A percentile compares a stretch with the other conserved stretches of the same genome.
These are phyloP conservation scores for Naganishia vaughanmartiniae DNA, from an alignment of 768 basidiomycete genomes.

Conservation along the genomic window DNA sequence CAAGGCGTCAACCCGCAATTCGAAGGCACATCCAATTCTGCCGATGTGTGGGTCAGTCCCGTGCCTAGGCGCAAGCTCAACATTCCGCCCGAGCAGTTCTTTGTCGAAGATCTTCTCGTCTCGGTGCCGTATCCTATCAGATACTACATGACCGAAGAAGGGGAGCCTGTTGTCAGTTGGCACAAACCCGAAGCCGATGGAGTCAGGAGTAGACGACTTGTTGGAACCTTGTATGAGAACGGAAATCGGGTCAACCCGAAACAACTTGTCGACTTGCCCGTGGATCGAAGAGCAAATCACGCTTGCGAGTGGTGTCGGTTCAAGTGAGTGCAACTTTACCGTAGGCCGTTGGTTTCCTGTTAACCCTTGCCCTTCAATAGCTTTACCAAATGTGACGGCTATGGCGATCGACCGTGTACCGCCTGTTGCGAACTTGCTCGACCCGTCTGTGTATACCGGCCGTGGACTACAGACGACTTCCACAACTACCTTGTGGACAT, in stretches of 20 bases:
- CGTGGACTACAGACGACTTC: conserved; percentile 18
- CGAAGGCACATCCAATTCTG: neutral
- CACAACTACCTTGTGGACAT: conserved; percentile 16
- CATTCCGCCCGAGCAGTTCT: conserved; percentile 7
- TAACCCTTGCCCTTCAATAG: neutral
- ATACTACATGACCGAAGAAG: conserved; percentile 12
- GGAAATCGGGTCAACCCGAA: conserved; percentile 13
- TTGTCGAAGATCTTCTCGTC: conserved; percentile 13
- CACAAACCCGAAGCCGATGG: conserved; percentile 13
- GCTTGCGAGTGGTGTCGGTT: conserved; percentile 24
- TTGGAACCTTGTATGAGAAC: conserved; percentile 19
- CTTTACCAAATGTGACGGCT: conserved; percentile 20
- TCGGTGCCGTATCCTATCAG: conserved; percentile 24
- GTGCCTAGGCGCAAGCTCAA: conserved; percentile 10
- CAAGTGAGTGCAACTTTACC: neutral
- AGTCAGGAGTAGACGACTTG: conserved; percentile 7
- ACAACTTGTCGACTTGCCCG: conserved; percentile 9
- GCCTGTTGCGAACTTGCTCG: conserved; percentile 3
- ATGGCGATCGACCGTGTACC: conserved; percentile 12
- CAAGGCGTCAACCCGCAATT: neutral
- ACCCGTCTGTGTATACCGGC: conserved; percentile 7
- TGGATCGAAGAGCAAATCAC: conserved; percentile 14
- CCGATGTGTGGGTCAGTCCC: neutral
- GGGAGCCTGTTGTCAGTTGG: conserved; percentile 17
- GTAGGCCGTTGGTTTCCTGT: neutral